A percentile compares a stretch with the other conserved stretches of the same genome.
Evolutionary conservation across 164 flowering plant genomes (phyloP).

Genomic region (Aristolochia contorta): DNA sequence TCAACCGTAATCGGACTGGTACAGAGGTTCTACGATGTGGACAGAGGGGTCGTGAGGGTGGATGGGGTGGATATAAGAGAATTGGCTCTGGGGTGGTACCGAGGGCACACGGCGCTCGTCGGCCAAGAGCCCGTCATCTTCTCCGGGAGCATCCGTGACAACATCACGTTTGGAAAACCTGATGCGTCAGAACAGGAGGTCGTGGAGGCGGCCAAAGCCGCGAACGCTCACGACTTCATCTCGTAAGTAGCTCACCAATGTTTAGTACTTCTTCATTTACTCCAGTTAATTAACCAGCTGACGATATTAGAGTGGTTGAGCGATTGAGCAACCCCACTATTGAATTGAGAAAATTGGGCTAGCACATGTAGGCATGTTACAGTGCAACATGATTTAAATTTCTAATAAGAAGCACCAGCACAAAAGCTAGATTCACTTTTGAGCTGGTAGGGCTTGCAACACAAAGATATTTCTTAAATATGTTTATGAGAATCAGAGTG

Average conservation of each 20-base stretch:
- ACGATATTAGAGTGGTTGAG: too few species aligned
- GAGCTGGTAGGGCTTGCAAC: background rate
- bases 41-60: conserved; percentile 18
- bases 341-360: conserved; percentile 39
- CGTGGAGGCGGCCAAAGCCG: conserved; percentile 73
- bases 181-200: conserved; percentile 91
- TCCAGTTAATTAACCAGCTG: too few species aligned
- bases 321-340: too few species aligned
- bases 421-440: background rate
- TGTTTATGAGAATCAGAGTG: too few species aligned
- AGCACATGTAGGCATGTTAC: conserved; percentile 29
- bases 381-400: too few species aligned
- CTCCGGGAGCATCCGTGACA: conserved; percentile 80
- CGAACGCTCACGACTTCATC: conserved; percentile 67
- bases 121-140: conserved; percentile 32
- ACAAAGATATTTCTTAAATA: too few species aligned
- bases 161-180: conserved; percentile 87
- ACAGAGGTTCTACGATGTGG: conserved; percentile 28
- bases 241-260: too few species aligned
- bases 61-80: conserved; percentile 21
- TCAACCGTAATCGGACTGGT: conserved; percentile 25
- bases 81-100: conserved; percentile 16
- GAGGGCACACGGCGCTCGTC: conserved; percentile 21
- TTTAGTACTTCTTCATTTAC: too few species aligned
- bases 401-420: too few species aligned